Conservation (phyloP, 768 basidiomycete species). For the Pisolithus orientalis region DNA sequence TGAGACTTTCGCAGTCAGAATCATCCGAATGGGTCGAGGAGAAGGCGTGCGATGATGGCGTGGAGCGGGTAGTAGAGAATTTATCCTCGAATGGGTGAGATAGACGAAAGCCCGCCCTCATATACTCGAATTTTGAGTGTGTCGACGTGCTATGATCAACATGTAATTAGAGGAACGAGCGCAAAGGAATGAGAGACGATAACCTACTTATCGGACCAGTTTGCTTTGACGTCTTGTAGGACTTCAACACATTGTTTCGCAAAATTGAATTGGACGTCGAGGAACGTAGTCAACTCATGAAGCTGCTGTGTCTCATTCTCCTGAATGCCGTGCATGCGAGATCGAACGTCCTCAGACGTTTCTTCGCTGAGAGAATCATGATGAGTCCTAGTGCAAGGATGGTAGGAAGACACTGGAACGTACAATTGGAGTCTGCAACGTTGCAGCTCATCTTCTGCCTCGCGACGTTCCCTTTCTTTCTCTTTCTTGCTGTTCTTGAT, state of each 20-base stretch:
- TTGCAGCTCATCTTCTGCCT: conserved; percentile 79
- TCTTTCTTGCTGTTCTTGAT: conserved; percentile 71
- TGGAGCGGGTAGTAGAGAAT: conserved; percentile 28
- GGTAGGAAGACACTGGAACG: conserved; percentile 19
- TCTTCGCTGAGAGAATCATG: conserved; percentile 57
- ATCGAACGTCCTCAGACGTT: conserved; percentile 76
- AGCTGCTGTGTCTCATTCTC: conserved; percentile 71
- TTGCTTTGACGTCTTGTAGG: conserved; percentile 57
- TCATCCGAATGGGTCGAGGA: conserved; percentile 17
- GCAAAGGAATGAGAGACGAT: background rate
- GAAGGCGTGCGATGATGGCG: conserved; percentile 22
- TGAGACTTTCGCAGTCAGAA: conserved; percentile 30
- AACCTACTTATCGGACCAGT: conserved; percentile 64
- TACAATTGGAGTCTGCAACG: conserved; percentile 71
- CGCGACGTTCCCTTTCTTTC: conserved; percentile 64
- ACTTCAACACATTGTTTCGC: conserved; percentile 69
- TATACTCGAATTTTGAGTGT: conserved; percentile 21
- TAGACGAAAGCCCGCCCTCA: conserved; percentile 10
- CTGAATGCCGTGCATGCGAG: conserved; percentile 72
- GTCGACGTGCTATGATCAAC: conserved; percentile 20
- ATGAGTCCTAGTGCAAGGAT: background rate
- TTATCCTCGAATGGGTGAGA: conserved; percentile 20
- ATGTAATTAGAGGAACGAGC: conserved; percentile 2
- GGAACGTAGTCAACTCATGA: conserved; percentile 60
- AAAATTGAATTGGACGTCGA: conserved; percentile 72